A percentile compares a stretch with the other conserved stretches of the same genome.
Conservation (phyloP, 78 protist species). For the Anaeramoeba flamelloides region DNA sequence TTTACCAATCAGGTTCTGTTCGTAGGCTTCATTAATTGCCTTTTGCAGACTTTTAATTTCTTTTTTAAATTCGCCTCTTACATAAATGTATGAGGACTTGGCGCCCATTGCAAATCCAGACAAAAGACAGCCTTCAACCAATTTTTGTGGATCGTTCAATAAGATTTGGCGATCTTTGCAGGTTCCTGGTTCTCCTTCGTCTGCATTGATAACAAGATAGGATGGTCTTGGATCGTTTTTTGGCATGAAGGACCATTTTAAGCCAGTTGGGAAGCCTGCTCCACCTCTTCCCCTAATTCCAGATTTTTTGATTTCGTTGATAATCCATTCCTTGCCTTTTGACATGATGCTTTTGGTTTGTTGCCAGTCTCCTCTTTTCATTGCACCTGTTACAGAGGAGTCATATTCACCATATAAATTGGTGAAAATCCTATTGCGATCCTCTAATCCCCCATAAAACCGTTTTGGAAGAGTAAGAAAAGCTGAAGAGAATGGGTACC, state of each 20-base stretch:
- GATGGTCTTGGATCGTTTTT: no score
- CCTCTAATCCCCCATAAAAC: constrained; percentile 66
- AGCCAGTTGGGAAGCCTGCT: constrained; percentile 93
- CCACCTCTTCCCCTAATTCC: constrained; percentile 95
- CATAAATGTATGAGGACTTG: constrained; percentile 83
- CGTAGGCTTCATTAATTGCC: constrained; percentile 43
- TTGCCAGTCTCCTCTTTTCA: constrained; percentile 81
- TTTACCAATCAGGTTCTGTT: constrained; percentile 64
- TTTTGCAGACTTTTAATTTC: constrained; percentile 17
- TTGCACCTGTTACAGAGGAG: constrained; percentile 54
- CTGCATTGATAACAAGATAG: constrained; percentile 95
- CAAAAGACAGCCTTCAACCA: constrained; percentile 84
- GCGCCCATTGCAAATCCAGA: constrained; percentile 96
- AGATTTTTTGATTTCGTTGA: constrained; percentile 68
- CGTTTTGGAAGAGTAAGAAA: no score
- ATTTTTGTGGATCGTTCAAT: constrained; percentile 95
- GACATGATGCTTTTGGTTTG: constrained; percentile 63
- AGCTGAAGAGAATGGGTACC: no score
- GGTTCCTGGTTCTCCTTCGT: constrained; percentile 98
- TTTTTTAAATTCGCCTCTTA: constrained; percentile 79
- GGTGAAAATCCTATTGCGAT: constrained; percentile 21
- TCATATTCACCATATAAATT: constrained; percentile 51
- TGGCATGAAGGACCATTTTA: constrained; percentile 90
- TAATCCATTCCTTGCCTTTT: constrained; percentile 59
- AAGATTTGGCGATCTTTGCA: constrained; percentile 97